These are phyloP conservation scores for Globisporangium solare DNA, from an alignment of 352 stramenopile genomes.

Conservation along the genomic window DNA sequence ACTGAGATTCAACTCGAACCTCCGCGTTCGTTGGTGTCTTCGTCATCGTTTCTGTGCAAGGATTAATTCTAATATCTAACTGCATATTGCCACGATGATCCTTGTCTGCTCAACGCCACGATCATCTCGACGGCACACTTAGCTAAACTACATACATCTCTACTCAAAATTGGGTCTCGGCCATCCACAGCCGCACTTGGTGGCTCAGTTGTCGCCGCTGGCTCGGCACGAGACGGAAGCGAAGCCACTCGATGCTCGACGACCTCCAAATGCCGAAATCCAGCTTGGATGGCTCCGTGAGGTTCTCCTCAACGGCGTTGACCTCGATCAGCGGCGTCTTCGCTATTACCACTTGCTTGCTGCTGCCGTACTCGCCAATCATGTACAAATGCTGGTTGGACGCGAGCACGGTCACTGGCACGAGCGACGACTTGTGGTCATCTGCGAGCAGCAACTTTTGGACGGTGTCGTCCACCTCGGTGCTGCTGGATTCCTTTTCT, in stretches of 20 bases:
- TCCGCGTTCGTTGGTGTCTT: too few species aligned
- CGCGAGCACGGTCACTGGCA: slow-evolving; percentile 46
- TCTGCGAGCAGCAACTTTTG: slow-evolving; percentile 25
- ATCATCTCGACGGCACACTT: too few species aligned
- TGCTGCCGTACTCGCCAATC: slow-evolving; percentile 34
- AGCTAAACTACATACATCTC: too few species aligned
- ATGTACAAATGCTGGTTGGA: slow-evolving; percentile 50
- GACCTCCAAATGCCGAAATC: slow-evolving; percentile 48
- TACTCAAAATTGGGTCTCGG: slow-evolving; percentile 19
- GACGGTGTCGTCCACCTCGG: slow-evolving; percentile 21
- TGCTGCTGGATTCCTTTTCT: background rate
- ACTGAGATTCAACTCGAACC: too few species aligned
- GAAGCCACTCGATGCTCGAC: slow-evolving; percentile 42
- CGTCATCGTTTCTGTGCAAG: too few species aligned
- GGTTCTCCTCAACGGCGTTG: slow-evolving; percentile 64
- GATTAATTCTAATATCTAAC: too few species aligned
- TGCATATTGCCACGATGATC: background rate
- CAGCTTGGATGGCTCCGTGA: slow-evolving; percentile 54
- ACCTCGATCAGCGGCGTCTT: slow-evolving; percentile 41
- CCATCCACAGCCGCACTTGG: slow-evolving; percentile 49
- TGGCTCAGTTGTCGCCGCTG: slow-evolving; percentile 64
- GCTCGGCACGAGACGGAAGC: slow-evolving; percentile 42
- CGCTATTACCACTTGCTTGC: slow-evolving; percentile 41
- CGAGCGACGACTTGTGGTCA: slow-evolving; percentile 23
- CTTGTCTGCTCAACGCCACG: background rate